Base-by-base conservation (phyloP, 1,284 basidiomycete species). In the Sporisorium graminicola region DNA sequence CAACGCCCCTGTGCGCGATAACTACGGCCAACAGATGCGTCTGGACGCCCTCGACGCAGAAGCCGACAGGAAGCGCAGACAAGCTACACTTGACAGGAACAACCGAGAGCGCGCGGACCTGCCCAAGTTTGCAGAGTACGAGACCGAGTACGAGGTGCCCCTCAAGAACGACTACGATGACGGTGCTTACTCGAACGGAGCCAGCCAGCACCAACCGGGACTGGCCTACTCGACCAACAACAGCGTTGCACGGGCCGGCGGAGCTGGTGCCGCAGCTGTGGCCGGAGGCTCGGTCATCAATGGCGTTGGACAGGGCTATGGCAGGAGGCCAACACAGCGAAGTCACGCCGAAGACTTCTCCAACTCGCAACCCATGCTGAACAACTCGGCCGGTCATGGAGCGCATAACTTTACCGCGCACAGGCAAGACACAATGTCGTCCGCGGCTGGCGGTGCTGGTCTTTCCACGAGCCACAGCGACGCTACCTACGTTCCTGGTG, bases 81-180 rank as follows among this genome's bases (percentile, higher is more conserved):
- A 80, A 50, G 67, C 57, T 3, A 72, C 72, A 1, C 47, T 72
- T 37, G 62, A 71, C n/a, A 60, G 67, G 37, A 67, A 72, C 37
- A 47, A 53, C 13, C 24, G 22, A 13, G 60, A 43, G 20, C 52
- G 50, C 16, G 56, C 52, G 20, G 78, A 81, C 43, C 76, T 83
- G n/a, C 82, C 82, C 67, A 76, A 81, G 40, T 83, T 83, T 52
- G 82, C 80, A 35, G 79, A 78, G 44, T 83, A 82, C 58, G 80
- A 80, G 56, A 79, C 76, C 46, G 80, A 83, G 54, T 70, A 81
- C 54, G 78, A 76, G 58, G 58, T 80, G 14, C 81, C 81, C 7
- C 74, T 82, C 49, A 82, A 72, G 58, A 60, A 76, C 37, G 78
- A 81, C 50, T 81, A 81, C 37, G 78, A 79, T 24, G 65, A 78